These are phyloP conservation scores for Ambrosia artemisiifolia DNA, from an alignment of 129 eudicot species.

Conservation along the genomic window DNA sequence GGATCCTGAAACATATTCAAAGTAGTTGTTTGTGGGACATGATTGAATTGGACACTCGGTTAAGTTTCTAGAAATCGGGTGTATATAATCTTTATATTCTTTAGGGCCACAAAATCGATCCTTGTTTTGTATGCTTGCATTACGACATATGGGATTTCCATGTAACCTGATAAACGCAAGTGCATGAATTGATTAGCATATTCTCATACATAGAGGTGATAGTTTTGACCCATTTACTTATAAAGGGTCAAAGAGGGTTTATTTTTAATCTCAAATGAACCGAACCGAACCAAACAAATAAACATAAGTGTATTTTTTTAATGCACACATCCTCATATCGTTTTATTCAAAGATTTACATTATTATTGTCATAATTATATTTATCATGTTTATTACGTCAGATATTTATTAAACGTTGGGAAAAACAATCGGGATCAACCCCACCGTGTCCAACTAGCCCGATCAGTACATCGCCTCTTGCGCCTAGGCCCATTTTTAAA, in stretches of 20 bases:
- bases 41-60: slow-evolving; percentile 52
- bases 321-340: neutral
- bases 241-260: neutral
- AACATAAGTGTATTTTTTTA: neutral
- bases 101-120: slow-evolving; percentile 49
- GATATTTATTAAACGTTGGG: neutral
- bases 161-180: slow-evolving; percentile 47
- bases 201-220: neutral
- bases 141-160: slow-evolving; percentile 71
- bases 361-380: neutral
- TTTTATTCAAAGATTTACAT: neutral
- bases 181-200: slow-evolving; percentile 1
- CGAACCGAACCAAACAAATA: neutral
- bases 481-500: too few relatives aligned
- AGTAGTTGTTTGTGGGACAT: slow-evolving; percentile 53
- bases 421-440: neutral
- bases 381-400: neutral
- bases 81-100: slow-evolving; percentile 27
- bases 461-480: neutral
- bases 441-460: neutral
- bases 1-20: slow-evolving; percentile 57
- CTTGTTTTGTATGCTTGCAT: slow-evolving; percentile 43
- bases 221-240: slow-evolving; percentile 1
- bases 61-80: slow-evolving; percentile 16
- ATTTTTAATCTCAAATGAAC: neutral